Base-by-base conservation (phyloP, 306 rosid genomes). In the Nissolia schottii region DNA sequence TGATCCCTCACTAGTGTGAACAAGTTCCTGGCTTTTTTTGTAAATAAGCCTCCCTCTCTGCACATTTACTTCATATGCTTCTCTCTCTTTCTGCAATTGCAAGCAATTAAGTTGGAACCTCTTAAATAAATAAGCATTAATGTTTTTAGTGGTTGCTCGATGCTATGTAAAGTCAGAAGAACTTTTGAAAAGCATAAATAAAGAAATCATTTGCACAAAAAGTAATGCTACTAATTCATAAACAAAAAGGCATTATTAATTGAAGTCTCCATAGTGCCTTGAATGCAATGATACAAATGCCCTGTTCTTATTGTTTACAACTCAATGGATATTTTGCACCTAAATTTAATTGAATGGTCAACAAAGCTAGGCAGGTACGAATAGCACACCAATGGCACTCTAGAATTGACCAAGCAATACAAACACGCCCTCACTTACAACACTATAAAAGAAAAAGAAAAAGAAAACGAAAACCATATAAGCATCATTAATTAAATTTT, bases 81-180 rank as follows among this genome's bases (percentile, higher is more conserved):
- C 85, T 70, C 97, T 90, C 80, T 93, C 92, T 78, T 81, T 85
- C 97, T 90, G 85, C 62, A 66, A 73, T 9, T 60, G 11, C 24
- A 78, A 76, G 8, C 32, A 79, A 71, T 20, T 18, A 20, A 53
- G 8, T 56, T 72, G 15, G 15, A 56, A 78, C 22, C 20, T 57
- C 67, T 71, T 62, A 37, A 5, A 24, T n/a, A n/a, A n/a, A 37
- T 32, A 43, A n/a, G 32, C 2, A 64, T 41, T 63, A 54, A n/a
- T n/a, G n/a, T n/a, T 73, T 31, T 18, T 48, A 19, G 66, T 58
- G 75, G 71, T 65, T 66, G 75, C 75, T 5, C 40, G 58, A 45
- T 2, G 24, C 40, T 62, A 14, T 70, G 11, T 8, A 16, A 37
- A 79, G 78, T 77, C 78, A 41, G 64, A 66, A 41, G 64, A 66